Base-by-base conservation (phyloP, 768 basidiomycete genomes). In the Collybia mongolica region DNA sequence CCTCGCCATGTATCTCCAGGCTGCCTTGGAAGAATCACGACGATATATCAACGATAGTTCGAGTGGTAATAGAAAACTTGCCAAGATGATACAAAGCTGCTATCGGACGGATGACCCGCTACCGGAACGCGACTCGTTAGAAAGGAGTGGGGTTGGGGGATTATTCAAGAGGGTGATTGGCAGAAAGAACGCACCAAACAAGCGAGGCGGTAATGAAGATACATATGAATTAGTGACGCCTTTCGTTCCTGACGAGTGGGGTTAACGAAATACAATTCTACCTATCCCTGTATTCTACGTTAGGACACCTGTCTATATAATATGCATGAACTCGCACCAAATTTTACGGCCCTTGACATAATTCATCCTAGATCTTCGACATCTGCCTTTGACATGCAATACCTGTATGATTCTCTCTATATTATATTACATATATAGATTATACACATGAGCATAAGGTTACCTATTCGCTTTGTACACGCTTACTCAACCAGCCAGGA, bases 201-300 rank as follows among this genome's bases (percentile, higher is more conserved):
- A 68, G 59, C 76, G 72, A 58, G 74, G 79, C 42, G 75, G 77
- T 39, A 92, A 92, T 60, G 87, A 88, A 56, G 88, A 91, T 51
- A 86, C 83, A 7, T 92, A 86, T 54, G 86, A 90, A 37, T 75
- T 90, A 9, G 88, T 92, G 48, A 92, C 90, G 14, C 90, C 90
- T 1, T 92, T 92, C 65, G 80, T 89, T 15, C 69, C 85, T 15
- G 85, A 89, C 50, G 86, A 89, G 55, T 88, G 80, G 81, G 84
- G 86, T 49, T 84, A 61, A 66, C 32, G 6, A 22, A 19, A 19
- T 6, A 17, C 4, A 22, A 28, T 2, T 15, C 2, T 36, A 39
- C 6, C n/a, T n/a, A 26, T 15, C 18, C 17, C 36, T 19, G 5
- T 35, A 20, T 32, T 2, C n/a, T 45, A 23, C 22, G 14, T 15